phyloP scores from a whole-genome alignment of 1,284 basidiomycete genomes.

The Athelia psychrophila region DNA sequence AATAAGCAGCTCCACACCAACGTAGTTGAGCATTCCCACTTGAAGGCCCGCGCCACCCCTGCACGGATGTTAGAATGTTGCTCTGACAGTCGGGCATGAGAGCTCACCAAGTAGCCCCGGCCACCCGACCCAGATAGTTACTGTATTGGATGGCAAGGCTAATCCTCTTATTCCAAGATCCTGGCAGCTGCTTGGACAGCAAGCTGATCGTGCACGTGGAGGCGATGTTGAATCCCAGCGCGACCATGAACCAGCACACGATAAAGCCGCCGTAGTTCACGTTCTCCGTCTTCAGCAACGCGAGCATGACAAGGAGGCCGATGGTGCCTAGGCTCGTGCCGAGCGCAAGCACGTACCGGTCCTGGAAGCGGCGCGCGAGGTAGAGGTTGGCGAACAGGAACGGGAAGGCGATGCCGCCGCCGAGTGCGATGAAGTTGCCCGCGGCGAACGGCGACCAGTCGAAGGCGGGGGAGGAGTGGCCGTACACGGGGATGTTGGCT shows the following conservation, averaged over 20 bases:
- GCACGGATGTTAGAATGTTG: too few species aligned
- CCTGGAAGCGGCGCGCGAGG: constrained; percentile 55
- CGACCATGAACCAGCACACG: constrained; percentile 63
- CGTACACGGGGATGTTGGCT: constrained; percentile 65
- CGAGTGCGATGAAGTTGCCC: constrained; percentile 70
- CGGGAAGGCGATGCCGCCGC: constrained; percentile 59
- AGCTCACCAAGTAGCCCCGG: constrained; percentile 53
- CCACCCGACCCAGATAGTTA: constrained; percentile 60
- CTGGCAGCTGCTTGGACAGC: constrained; percentile 64
- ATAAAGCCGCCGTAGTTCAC: constrained; percentile 52
- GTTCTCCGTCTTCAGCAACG: constrained; percentile 36
- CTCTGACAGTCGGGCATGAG: too few species aligned
- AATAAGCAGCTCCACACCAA: constrained; percentile 58
- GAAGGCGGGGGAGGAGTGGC: constrained; percentile 40
- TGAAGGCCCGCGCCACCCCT: constrained; percentile 57
- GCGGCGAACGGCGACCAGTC: constrained; percentile 60
- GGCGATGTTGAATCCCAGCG: constrained; percentile 68
- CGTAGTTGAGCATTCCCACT: constrained; percentile 62
- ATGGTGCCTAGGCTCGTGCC: constrained; percentile 50
- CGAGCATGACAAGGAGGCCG: constrained; percentile 52
- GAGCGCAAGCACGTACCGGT: constrained; percentile 54
- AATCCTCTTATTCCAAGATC: constrained; percentile 53
- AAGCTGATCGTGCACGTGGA: constrained; percentile 65
- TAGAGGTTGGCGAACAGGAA: constrained; percentile 63
- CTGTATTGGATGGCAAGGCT: constrained; percentile 65